Conservation (phyloP, 177 flowering plant genomes). For the Telopea speciosissima region DNA sequence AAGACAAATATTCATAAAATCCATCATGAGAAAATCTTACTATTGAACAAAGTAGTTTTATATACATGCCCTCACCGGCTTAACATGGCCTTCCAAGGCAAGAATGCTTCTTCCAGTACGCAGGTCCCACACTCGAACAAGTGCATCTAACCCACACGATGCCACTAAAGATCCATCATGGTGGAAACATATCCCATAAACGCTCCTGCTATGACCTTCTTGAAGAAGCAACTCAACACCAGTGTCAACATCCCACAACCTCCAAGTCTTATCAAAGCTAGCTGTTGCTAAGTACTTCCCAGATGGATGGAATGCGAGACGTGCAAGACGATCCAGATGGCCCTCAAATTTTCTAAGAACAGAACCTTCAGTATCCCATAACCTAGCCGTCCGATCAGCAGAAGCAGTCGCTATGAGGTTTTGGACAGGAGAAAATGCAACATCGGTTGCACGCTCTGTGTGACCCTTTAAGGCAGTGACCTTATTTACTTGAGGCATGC, state of each 20-base stretch:
- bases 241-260: conserved; percentile 82
- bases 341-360: conserved; percentile 68
- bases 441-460: conserved; percentile 88
- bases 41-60: too few relatives aligned
- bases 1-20: conserved; percentile 8
- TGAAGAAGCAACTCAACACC: conserved; percentile 93
- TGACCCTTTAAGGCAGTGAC: conserved; percentile 79
- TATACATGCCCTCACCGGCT: conserved; percentile 49
- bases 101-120: conserved; percentile 89
- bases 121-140: conserved; percentile 97
- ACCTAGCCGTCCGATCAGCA: conserved; percentile 87
- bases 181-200: conserved; percentile 83
- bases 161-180: conserved; percentile 90
- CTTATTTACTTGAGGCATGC: conserved; percentile 71
- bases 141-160: conserved; percentile 91
- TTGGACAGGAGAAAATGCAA: conserved; percentile 77
- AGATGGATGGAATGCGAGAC: conserved; percentile 90
- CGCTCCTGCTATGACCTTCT: conserved; percentile 96
- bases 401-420: conserved; percentile 82
- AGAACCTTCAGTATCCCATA: conserved; percentile 80
- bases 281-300: conserved; percentile 91
- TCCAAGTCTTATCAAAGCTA: conserved; percentile 98
- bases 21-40: not conserved
- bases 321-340: conserved; percentile 91
- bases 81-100: conserved; percentile 94